Base-by-base conservation (phyloP, 1,139 yeast genomes). In the Suhomyces guaymorum region DNA sequence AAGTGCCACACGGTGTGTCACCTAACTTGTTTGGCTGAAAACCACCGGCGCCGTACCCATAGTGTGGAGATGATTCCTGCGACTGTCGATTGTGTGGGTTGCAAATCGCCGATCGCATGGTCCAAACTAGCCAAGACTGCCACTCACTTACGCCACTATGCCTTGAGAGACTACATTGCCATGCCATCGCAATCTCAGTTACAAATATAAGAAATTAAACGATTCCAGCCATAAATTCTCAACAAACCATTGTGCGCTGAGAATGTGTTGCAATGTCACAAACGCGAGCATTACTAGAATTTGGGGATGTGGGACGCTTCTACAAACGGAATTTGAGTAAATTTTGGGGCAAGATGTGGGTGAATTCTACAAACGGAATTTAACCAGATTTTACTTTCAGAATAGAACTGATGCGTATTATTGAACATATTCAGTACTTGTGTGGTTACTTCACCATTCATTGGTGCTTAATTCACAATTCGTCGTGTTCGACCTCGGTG, bases 21-120 rank as follows among this genome's bases (percentile, higher is more conserved):
- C 52, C 48, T 78, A 23, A 26, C 51, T 1, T 79, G 85, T 46
- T 47, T 75, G 29, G 65, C 70, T 3, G 42, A 48, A n/a, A n/a
- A 14, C 10, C 18, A 26, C 26, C 9, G 14, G 2, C 20, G 32
- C 3, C 52, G 51, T 22, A 33, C 48, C 26, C 39, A 49, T 11
- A 47, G 46, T 46, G 19, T 22, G n/a, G 15, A 14, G 4, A 11
- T 39, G 4, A 24, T 39, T 23, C 46, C 44, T 3, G 7, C 7
- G 2, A 7, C 11, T 4, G 38, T 30, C 4, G 9, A 11, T 5
- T 43, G 47, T 24, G 25, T 22, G 13, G 20, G 24, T 9, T 39
- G 47, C 28, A 16, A 26, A 12, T 14, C 5, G n/a, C 3, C n/a
- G 5, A 13, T 33, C 9, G 10, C 21, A n/a, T 43, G 47, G 47